A percentile compares a stretch with the other conserved stretches of the same genome.
phyloP scores from a whole-genome alignment of 2,329 filamentous ascomycete genomes.

The Cordyceps pruinosa region DNA sequence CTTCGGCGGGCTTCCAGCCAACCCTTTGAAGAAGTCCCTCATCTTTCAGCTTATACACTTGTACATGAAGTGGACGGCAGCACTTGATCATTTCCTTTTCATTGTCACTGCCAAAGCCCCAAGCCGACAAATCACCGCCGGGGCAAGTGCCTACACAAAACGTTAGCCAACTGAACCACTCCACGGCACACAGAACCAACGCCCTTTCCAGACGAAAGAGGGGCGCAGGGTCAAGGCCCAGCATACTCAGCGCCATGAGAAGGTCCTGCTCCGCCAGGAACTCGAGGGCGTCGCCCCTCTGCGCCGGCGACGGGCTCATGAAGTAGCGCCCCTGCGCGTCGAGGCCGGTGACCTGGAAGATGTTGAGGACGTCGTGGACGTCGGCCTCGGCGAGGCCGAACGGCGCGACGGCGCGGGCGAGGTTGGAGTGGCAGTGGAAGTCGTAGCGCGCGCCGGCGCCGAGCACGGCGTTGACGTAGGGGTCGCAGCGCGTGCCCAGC shows the following conservation, averaged over 20 bases:
- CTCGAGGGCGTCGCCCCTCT: slow-evolving; percentile 55
- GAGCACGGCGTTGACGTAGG: slow-evolving; percentile 72
- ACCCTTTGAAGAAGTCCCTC: slow-evolving; percentile 38
- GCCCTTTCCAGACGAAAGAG: neutral
- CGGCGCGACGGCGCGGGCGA: slow-evolving; percentile 63
- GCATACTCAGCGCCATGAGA: slow-evolving; percentile 49
- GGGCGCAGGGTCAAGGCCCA: neutral
- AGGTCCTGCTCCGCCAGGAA: slow-evolving; percentile 77
- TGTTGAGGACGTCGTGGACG: slow-evolving; percentile 78
- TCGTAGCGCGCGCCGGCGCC: slow-evolving; percentile 64
- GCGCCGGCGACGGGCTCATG: slow-evolving; percentile 58
- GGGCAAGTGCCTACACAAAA: slow-evolving; percentile 57
- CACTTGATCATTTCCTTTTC: slow-evolving; percentile 62
- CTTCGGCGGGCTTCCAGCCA: slow-evolving; percentile 56
- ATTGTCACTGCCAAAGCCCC: slow-evolving; percentile 67
- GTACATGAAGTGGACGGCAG: slow-evolving; percentile 66
- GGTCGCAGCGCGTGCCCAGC: slow-evolving; percentile 76
- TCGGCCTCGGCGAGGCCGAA: slow-evolving; percentile 65
- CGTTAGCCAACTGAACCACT: slow-evolving; percentile 29
- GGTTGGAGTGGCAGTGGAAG: slow-evolving; percentile 79
- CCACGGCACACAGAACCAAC: neutral
- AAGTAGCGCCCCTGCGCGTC: slow-evolving; percentile 68
- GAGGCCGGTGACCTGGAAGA: slow-evolving; percentile 78
- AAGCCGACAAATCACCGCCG: slow-evolving; percentile 72
- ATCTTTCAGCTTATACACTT: slow-evolving; percentile 60